Percentiles rank a stretch among this genome's conserved stretches.
Evolutionary conservation across 2,329 filamentous ascomycete genomes (phyloP).

Genomic region (Corynespora cassiicola): DNA sequence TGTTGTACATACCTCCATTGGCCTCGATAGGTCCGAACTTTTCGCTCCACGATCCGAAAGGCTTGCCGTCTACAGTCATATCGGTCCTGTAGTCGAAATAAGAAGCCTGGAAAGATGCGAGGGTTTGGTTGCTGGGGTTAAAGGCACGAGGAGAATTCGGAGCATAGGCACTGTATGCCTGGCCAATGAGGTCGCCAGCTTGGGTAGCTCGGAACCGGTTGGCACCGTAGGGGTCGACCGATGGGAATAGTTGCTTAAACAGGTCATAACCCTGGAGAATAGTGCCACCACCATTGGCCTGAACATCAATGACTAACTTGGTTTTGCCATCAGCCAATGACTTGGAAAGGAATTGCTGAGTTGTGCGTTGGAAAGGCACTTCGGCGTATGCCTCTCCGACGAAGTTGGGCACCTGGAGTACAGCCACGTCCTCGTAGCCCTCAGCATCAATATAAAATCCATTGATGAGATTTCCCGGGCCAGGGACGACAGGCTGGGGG

Average conservation of each 20-base stretch:
- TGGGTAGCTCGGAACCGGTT: slow-evolving; percentile 59
- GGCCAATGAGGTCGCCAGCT: slow-evolving; percentile 52
- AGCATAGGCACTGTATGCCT: slow-evolving; percentile 44
- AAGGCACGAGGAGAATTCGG: slow-evolving; percentile 37
- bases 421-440: slow-evolving; percentile 54
- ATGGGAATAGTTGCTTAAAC: slow-evolving; percentile 64
- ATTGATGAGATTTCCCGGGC: slow-evolving; percentile 49
- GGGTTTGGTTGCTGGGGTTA: slow-evolving; percentile 43
- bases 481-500: slow-evolving; percentile 48
- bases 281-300: slow-evolving; percentile 65
- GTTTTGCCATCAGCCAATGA: slow-evolving; percentile 60
- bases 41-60: slow-evolving; percentile 55
- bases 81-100: slow-evolving; percentile 57
- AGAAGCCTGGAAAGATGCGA: slow-evolving; percentile 44
- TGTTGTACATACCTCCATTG: slow-evolving; percentile 29
- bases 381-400: slow-evolving; percentile 29
- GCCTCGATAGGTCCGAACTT: slow-evolving; percentile 43
- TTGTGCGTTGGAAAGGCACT: slow-evolving; percentile 47
- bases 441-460: slow-evolving; percentile 53
- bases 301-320: slow-evolving; percentile 66
- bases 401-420: slow-evolving; percentile 52
- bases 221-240: slow-evolving; percentile 57
- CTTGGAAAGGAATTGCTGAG: slow-evolving; percentile 49
- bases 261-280: slow-evolving; percentile 67
- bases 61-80: slow-evolving; percentile 56